These are phyloP conservation scores for Rhizomucor pusillus DNA, from an alignment of 371 early-diverging fungal genomes.

Conservation along the genomic window DNA sequence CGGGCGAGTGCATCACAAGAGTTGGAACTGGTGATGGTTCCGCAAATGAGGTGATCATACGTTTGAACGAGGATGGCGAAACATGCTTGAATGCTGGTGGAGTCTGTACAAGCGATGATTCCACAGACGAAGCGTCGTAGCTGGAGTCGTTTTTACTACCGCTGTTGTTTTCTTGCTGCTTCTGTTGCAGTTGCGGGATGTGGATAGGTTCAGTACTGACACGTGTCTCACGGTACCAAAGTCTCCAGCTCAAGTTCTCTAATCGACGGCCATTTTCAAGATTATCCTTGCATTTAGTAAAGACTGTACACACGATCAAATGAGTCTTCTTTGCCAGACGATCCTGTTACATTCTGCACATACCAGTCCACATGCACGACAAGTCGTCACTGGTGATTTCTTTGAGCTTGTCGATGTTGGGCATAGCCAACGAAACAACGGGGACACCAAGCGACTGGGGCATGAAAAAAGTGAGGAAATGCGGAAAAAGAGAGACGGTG, in stretches of 20 bases:
- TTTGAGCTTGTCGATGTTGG: conserved; percentile 31
- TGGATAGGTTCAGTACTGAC: background rate
- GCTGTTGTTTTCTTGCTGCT: conserved; percentile 1
- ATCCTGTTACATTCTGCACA: background rate
- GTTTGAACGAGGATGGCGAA: conserved; percentile 35
- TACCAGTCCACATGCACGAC: conserved; percentile 50
- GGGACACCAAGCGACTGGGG: conserved; percentile 33
- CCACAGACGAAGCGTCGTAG: conserved; percentile 3
- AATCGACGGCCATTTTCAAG: conserved; percentile 43
- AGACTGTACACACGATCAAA: conserved; percentile 11
- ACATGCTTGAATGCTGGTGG: conserved; percentile 22
- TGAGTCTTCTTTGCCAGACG: background rate
- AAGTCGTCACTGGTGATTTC: conserved; percentile 32
- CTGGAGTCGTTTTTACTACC: conserved; percentile 4
- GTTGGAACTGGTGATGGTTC: too few species aligned
- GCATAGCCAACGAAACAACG: conserved; percentile 37
- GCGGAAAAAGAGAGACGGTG: background rate
- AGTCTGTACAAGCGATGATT: conserved; percentile 1
- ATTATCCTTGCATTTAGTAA: conserved; percentile 45
- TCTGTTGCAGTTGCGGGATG: background rate
- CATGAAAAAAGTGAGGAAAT: background rate
- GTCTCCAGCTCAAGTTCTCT: conserved; percentile 47
- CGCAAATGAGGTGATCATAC: conserved; percentile 24
- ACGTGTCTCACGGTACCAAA: conserved; percentile 17
- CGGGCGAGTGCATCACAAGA: too few species aligned